phyloP scores from a whole-genome alignment of 2,329 filamentous ascomycete species.

The Arthrobotrys sphaeroides region DNA sequence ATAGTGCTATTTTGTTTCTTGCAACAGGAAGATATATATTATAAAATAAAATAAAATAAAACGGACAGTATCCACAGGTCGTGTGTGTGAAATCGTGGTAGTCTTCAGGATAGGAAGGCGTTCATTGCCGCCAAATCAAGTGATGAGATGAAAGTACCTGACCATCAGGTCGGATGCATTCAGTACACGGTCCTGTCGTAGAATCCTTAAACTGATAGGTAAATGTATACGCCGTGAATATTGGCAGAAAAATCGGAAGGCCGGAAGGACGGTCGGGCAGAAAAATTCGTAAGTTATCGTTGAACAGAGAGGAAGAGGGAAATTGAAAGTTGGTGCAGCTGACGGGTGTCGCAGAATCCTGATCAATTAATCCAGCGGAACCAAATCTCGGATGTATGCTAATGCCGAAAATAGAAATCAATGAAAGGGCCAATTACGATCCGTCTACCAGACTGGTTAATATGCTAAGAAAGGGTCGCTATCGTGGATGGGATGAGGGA shows the following conservation, averaged over 20 bases:
- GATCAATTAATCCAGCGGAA: constrained; percentile 16
- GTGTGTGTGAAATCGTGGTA: neutral
- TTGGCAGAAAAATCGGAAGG: neutral
- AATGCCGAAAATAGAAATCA: constrained; percentile 12
- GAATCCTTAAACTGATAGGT: neutral
- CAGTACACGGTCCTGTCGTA: neutral
- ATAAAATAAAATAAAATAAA: neutral
- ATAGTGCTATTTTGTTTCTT: too few species aligned
- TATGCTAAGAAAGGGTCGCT: neutral
- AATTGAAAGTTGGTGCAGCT: constrained; percentile 20
- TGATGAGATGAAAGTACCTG: neutral
- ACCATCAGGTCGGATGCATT: neutral
- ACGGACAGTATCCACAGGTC: neutral
- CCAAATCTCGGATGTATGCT: constrained; percentile 10
- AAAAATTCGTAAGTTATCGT: constrained; percentile 14
- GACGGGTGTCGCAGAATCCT: constrained; percentile 9
- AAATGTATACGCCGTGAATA: neutral
- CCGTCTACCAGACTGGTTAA: constrained; percentile 2
- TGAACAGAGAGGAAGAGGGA: neutral
- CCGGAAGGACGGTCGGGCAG: neutral
- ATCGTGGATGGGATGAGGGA: neutral
- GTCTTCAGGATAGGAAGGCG: neutral
- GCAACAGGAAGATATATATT: too few species aligned
- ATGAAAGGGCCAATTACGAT: neutral
- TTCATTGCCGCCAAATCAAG: constrained; percentile 22